Evolutionary conservation across 495 filamentous ascomycete species (phyloP).

Genomic region (Halenospora varia): DNA sequence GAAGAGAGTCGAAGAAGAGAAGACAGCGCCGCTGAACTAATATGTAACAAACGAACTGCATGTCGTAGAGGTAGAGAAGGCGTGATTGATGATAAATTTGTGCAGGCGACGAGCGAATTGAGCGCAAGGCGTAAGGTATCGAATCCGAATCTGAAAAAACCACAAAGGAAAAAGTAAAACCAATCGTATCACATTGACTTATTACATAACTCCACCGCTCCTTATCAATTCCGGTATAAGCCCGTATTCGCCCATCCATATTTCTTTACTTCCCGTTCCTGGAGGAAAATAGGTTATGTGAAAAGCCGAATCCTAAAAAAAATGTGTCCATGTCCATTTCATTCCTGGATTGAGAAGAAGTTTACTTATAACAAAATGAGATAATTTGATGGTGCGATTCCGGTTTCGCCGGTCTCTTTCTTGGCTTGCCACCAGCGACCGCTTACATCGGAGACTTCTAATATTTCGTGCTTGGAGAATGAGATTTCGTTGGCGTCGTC

Average conservation of each 20-base stretch:
- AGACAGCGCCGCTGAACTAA: too few relatives aligned
- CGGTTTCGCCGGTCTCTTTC: constrained; percentile 92
- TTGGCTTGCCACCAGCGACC: constrained; percentile 98
- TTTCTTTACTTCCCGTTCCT: neutral
- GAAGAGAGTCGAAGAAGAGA: too few relatives aligned
- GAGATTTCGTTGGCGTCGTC: constrained; percentile 98
- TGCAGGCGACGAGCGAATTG: too few relatives aligned
- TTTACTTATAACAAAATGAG: constrained; percentile 80
- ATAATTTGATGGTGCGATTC: constrained; percentile 97
- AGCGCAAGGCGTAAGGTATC: too few relatives aligned
- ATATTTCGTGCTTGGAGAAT: constrained; percentile 92
- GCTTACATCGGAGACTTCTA: constrained; percentile 96
- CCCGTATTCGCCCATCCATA: constrained; percentile 3
- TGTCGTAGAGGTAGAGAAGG: too few relatives aligned
- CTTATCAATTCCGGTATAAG: constrained; percentile 1
- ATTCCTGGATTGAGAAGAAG: neutral
- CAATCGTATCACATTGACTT: constrained; percentile 22
- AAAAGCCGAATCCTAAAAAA: neutral
- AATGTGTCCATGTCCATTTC: too few relatives aligned
- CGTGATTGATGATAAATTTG: too few relatives aligned
- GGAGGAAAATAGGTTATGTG: constrained; percentile 3
- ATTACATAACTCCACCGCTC: constrained; percentile 18
- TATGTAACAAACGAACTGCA: too few relatives aligned
- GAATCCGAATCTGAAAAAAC: too few relatives aligned
- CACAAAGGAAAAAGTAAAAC: constrained; percentile 12